A percentile compares a stretch with the other conserved stretches of the same genome.
Conservation (phyloP, 768 basidiomycete species). For the Leccinellum luteum region DNA sequence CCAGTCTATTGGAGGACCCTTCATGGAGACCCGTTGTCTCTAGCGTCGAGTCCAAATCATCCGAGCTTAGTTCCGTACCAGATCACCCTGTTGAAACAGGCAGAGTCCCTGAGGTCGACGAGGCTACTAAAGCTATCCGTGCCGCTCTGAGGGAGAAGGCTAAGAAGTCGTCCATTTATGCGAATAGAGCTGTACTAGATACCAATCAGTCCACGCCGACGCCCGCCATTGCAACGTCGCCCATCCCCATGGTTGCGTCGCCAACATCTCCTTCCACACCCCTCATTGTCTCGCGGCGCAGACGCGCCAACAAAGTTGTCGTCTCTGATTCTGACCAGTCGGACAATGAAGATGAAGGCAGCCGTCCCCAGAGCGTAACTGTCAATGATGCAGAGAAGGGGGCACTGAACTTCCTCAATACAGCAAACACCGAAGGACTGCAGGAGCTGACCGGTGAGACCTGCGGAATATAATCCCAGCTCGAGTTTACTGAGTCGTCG, state of each 20-base stretch:
- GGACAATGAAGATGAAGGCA: conserved; percentile 47
- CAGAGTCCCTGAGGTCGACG: conserved; percentile 69
- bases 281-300: conserved; percentile 42
- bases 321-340: conserved; percentile 58
- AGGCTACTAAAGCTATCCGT: conserved; percentile 65
- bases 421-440: conserved; percentile 55
- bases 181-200: conserved; percentile 56
- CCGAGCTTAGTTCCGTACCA: conserved; percentile 6
- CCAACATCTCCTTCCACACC: conserved; percentile 43
- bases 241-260: conserved; percentile 34
- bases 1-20: conserved; percentile 54
- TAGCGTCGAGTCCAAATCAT: conserved; percentile 18
- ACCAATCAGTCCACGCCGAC: conserved; percentile 42
- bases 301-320: conserved; percentile 58
- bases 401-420: conserved; percentile 70
- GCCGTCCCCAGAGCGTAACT: conserved; percentile 30
- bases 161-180: conserved; percentile 81
- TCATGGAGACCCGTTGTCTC: conserved; percentile 45
- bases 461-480: background rate
- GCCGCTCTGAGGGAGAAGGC: conserved; percentile 70
- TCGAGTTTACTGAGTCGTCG: conserved; percentile 3
- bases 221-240: conserved; percentile 21
- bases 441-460: conserved; percentile 73
- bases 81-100: conserved; percentile 42
- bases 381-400: conserved; percentile 44